Base-by-base conservation (phyloP, 2,329 filamentous ascomycete species). In the Alternaria rosae region DNA sequence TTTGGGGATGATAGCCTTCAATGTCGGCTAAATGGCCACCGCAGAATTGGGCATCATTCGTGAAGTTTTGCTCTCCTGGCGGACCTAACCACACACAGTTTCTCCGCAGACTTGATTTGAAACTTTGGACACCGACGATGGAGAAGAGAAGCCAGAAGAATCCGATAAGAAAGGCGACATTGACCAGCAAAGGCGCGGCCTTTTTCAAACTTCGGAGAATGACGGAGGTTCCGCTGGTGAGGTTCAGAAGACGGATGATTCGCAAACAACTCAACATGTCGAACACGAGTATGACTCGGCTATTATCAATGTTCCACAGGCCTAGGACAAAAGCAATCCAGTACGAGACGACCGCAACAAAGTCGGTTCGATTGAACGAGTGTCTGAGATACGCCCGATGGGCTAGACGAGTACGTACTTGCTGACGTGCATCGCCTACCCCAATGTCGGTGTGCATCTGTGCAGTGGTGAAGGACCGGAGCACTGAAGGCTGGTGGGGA, bases 101-200 rank as follows among this genome's bases (percentile, higher is more conserved):
- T 38, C 84, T 79, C 43, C 82, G 76, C 13, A 85, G 73, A 68
- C 83, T 85, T 45, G 83, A 83, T 62, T 85, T 85, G 79, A 99
- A 99, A 80, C 92, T 97, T 78, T 99, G 96, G 21, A 99, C 91
- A 6, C 95, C 96, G 61, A 99, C 90, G 65, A 99, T 97, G 38
- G 93, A 95, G 81, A 99, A 99, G 11, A 98, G 82, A 43, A 99
- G 86, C 95, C 95, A 99, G 81, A 99, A 99, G 81, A 99, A 99
- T 13, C 92, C 87, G 68, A 99, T 93, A 21, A 99, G 84, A 76
- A 99, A 97, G 2, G 92, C 94, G 30, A 99, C 94, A 65, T 97
- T 93, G 25, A 97, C 88, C 23, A 99, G 87, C 35, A 97, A 84
- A 2, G 96, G 95, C 0, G 94, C 93, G 2, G 95, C 94, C 76